Evolutionary conservation across 371 early-diverging fungal genomes (phyloP), one percentile per base, ranked within the genome.

Genomic region (Rhizopus stolonifer): DNA sequence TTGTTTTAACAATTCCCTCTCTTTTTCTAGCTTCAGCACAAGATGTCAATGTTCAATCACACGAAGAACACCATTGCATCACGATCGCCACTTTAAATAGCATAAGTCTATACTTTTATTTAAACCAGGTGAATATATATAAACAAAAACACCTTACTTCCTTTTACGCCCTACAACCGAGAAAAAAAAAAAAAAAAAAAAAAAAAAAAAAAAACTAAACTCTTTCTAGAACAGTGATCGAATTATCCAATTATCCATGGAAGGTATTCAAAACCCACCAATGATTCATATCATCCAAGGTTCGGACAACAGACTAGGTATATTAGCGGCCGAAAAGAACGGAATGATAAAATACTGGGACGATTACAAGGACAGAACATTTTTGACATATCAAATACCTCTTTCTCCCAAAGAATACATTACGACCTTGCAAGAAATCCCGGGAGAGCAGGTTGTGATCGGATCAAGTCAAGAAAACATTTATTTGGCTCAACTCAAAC

Each of bases 401-500:
- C 18, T 51, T n/a, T 17, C 19, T 0, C 17, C n/a, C 9, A 8
- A 19, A 11, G 55, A 55, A 11, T 17, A 32, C 4, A 48, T 48
- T 8, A 55, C 55, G 8, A 19, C 55, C 22, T 47, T 55, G 11
- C 24, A 38, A 39, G 15, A 9, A 10, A 19, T 47, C 9, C 19
- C 21, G 21, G 32, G 23, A 31, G 22, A 10, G 22, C 55, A 40
- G 23, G 15, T 19, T 1, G 19, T 55, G 2, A 14, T 55, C n/a
- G 55, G 55, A 5, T 29, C 55, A 40, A 40, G 40, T n/a, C 2
- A 15, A 13, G 31, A 40, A 7, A 40, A 48, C 6, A 13, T 47
- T 22, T 55, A 55, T n/a, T 31, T 40, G 32, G 3, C 45, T 8
- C n/a, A 42, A n/a, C 17, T n/a, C 0, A 5, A 42, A 5, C 18